These are phyloP conservation scores for Solanum pinnatisectum DNA, from an alignment of 257 asterid genomes.

Conservation along the genomic window DNA sequence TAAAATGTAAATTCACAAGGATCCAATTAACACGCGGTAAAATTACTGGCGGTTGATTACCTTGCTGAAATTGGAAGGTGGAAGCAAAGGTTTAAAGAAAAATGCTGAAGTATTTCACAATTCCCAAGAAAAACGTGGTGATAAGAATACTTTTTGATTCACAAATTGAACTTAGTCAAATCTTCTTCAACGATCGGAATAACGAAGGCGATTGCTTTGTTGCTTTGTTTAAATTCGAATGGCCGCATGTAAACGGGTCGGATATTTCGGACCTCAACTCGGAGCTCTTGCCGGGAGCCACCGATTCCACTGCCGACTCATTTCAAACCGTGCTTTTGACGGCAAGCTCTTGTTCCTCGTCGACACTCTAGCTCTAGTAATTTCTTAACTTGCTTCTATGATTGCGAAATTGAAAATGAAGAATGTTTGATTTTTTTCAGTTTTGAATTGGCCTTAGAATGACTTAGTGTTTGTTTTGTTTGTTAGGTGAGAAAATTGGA, in stretches of 20 bases:
- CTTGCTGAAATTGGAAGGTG: background rate
- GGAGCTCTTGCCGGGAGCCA: background rate
- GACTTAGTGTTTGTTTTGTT: background rate
- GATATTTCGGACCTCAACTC: slow-evolving; percentile 12
- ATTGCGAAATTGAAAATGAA: background rate
- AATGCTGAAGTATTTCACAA: background rate
- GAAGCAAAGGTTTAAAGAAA: background rate
- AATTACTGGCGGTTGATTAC: background rate
- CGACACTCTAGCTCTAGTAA: slow-evolving; percentile 84
- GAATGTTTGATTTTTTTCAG: background rate
- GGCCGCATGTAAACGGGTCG: slow-evolving; percentile 51
- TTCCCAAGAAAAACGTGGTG: background rate
- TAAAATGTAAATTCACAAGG: background rate
- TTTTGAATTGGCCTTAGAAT: background rate
- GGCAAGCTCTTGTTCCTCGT: slow-evolving; percentile 69
- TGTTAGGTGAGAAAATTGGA: slow-evolving; percentile 78
- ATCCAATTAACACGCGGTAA: background rate
- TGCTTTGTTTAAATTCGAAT: slow-evolving; percentile 6
- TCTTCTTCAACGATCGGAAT: background rate
- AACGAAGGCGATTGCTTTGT: background rate
- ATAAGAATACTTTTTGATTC: background rate
- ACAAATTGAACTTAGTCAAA: background rate
- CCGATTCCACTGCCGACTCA: slow-evolving; percentile 25
- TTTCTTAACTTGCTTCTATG: background rate
- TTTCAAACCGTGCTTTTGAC: slow-evolving; percentile 39